phyloP scores from a whole-genome alignment of 225 moss, liverwort and hornwort genomes.

The Sphagnum tenellum region DNA sequence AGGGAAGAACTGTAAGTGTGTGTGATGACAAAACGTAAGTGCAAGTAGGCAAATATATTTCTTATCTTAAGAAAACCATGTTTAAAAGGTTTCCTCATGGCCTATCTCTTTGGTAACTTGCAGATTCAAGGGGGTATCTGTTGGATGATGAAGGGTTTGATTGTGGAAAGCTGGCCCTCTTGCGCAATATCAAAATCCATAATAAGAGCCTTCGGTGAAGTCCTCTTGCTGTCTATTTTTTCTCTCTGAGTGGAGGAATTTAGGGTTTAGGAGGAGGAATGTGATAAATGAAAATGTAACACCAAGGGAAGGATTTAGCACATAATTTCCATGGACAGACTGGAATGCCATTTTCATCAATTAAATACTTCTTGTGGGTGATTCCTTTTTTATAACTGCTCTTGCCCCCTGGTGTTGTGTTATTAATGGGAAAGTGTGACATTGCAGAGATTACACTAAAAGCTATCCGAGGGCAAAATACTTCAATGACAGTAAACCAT shows the following conservation, averaged over 20 bases:
- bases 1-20: too few relatives aligned
- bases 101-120: slow-evolving; percentile 2
- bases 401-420: not conserved
- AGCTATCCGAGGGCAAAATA: slow-evolving; percentile 77
- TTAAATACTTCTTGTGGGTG: not conserved
- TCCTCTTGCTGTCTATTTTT: not conserved
- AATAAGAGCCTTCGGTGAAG: slow-evolving; percentile 35
- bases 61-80: too few relatives aligned
- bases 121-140: slow-evolving; percentile 56
- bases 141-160: slow-evolving; percentile 57
- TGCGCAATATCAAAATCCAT: slow-evolving; percentile 41
- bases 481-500: slow-evolving; percentile 92
- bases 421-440: slow-evolving; percentile 1
- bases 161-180: slow-evolving; percentile 39
- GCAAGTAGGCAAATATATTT: too few relatives aligned
- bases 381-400: not conserved
- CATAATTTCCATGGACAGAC: too few relatives aligned
- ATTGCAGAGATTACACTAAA: slow-evolving; percentile 60
- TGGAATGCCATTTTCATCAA: not conserved
- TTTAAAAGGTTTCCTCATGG: too few relatives aligned
- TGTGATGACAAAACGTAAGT: too few relatives aligned
- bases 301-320: too few relatives aligned
- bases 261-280: not conserved
- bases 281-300: too few relatives aligned
- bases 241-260: not conserved